These are phyloP conservation scores for Xylariaceae sp. DNA, from an alignment of 2,329 filamentous ascomycete species.

Conservation along the genomic window DNA sequence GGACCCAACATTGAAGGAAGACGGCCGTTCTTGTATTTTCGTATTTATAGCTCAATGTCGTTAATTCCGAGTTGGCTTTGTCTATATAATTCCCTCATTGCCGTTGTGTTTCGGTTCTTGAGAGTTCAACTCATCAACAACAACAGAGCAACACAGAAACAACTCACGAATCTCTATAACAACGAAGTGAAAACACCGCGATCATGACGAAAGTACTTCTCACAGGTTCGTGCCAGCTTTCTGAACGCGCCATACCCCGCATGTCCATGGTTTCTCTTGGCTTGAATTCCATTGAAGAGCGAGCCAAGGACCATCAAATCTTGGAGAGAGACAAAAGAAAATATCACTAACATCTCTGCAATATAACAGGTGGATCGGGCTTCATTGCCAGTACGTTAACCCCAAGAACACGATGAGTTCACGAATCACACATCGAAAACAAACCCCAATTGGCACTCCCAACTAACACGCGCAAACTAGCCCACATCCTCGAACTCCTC, in stretches of 20 bases:
- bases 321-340: background rate
- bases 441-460: background rate
- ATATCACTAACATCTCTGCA: slow-evolving; percentile 4
- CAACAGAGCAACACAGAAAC: background rate
- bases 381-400: slow-evolving; percentile 44
- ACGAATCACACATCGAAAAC: background rate
- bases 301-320: background rate
- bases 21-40: too few species aligned
- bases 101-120: background rate
- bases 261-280: background rate
- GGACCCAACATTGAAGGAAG: too few species aligned
- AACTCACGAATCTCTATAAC: background rate
- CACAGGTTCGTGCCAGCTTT: slow-evolving; percentile 35
- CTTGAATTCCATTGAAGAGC: background rate
- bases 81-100: background rate
- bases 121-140: too few species aligned
- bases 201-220: slow-evolving; percentile 44
- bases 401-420: background rate
- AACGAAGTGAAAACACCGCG: slow-evolving; percentile 13
- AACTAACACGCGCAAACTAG: slow-evolving; percentile 29
- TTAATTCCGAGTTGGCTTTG: too few species aligned
- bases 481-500: slow-evolving; percentile 52
- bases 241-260: background rate
- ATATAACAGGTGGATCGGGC: slow-evolving; percentile 42
- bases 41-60: too few species aligned